Conservation (phyloP, 129 eudicot species). For the Erigeron canadensis region DNA sequence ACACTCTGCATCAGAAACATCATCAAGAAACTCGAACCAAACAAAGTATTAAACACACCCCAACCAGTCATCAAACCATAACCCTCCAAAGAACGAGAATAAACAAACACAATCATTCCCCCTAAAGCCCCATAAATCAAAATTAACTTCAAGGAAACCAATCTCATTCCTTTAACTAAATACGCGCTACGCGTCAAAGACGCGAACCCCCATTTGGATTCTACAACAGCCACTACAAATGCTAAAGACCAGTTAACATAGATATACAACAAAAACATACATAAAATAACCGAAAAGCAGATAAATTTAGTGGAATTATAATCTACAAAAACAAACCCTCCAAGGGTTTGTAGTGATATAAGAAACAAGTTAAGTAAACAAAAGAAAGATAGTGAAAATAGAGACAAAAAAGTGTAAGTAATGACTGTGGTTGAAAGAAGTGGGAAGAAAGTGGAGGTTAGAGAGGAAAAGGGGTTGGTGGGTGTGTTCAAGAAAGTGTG, state of each 20-base stretch:
- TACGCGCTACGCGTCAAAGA: constrained; percentile 46
- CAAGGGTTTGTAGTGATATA: constrained; percentile 5
- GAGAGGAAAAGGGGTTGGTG: constrained; percentile 42
- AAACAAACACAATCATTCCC: constrained; percentile 27
- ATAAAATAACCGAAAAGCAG: constrained; percentile 5
- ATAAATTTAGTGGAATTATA: constrained; percentile 19
- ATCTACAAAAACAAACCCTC: constrained; percentile 19
- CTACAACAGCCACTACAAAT: constrained; percentile 49
- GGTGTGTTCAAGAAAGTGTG: constrained; percentile 49
- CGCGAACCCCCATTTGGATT: constrained; percentile 58
- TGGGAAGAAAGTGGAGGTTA: constrained; percentile 38
- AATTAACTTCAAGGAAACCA: constrained; percentile 31
- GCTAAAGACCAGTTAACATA: constrained; percentile 51
- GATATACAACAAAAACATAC: constrained; percentile 21
- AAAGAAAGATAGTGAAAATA: not conserved
- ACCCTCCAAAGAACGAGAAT: constrained; percentile 3
- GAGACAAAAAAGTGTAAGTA: not conserved
- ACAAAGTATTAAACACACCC: constrained; percentile 36
- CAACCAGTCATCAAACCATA: constrained; percentile 36
- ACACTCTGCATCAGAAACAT: constrained; percentile 41
- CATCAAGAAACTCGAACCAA: constrained; percentile 40
- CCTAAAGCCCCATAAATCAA: constrained; percentile 26
- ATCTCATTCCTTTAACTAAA: constrained; percentile 48
- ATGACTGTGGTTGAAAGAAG: constrained; percentile 35
- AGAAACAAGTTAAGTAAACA: not conserved